Percentiles rank a stretch among this genome's conserved stretches.
Conservation (phyloP, 1,139 yeast genomes). For the Yamadazyma oceani region DNA sequence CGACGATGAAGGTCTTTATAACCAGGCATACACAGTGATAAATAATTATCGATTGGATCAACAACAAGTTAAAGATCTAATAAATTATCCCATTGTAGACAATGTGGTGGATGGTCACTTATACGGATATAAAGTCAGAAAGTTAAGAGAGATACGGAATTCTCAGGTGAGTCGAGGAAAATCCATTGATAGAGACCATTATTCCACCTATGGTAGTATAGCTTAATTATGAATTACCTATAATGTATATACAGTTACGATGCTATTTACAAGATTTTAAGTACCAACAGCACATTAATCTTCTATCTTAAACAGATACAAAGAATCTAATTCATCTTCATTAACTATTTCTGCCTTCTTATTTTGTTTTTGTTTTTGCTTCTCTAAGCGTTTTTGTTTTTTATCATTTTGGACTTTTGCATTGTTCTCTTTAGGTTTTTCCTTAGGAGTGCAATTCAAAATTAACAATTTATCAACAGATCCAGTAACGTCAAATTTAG, state of each 20-base stretch:
- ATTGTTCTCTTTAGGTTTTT: constrained; percentile 13
- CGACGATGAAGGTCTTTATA: constrained; percentile 40
- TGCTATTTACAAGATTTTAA: constrained; percentile 9
- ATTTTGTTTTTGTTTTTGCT: constrained; percentile 13
- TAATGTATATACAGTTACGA: constrained; percentile 1
- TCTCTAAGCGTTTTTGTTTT: constrained; percentile 18
- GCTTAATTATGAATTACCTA: constrained; percentile 6
- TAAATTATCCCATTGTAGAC: constrained; percentile 49
- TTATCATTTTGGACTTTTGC: constrained; percentile 16
- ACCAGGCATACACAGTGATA: constrained; percentile 33
- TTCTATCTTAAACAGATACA: constrained; percentile 44
- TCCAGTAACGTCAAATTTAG: constrained; percentile 34
- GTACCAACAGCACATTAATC: constrained; percentile 19
- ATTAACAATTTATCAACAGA: constrained; percentile 22
- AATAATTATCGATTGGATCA: constrained; percentile 45
- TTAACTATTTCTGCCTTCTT: constrained; percentile 12
- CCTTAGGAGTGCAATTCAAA: constrained; percentile 21
- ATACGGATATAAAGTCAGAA: constrained; percentile 45
- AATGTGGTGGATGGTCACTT: constrained; percentile 43
- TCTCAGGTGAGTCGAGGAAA: constrained; percentile 15
- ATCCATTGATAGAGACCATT: constrained; percentile 7
- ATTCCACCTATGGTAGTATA: constrained; percentile 14
- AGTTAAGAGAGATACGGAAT: constrained; percentile 27
- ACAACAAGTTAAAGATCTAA: constrained; percentile 30
- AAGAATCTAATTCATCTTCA: constrained; percentile 41